Evolutionary conservation across 495 filamentous ascomycete genomes (phyloP), one percentile per base, ranked within the genome.

Genomic region (Podospora pseudoanserina): DNA sequence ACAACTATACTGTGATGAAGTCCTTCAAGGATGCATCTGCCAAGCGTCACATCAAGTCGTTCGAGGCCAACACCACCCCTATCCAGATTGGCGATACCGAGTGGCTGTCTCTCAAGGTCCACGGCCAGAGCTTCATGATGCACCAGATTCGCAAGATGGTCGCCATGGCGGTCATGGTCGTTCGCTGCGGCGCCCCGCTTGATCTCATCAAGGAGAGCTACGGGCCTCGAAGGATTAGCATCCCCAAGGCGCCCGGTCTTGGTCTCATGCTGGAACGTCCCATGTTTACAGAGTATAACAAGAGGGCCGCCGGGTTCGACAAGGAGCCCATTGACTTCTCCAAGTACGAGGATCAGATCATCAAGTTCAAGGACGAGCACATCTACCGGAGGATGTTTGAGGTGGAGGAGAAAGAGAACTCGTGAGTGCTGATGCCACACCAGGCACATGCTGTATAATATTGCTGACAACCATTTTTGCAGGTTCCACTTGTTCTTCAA

Each of bases 121-220:
- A 98, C 78, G 95, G 95, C 0, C 95, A 99, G 79, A 93, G 89
- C 67, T 99, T 99, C 84, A 99, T 99, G 95, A 99, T 99, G 95
- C 95, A 99, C 77, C 95, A 99, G 79, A 99, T 99, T 78, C 90
- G 95, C 68, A 97, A 97, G 79, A 99, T 99, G 95, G 91, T 99
- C 18, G 91, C 90, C 68, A 93, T 98, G 92, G 91, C 88, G 53
- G 84, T 92, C 9, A 85, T 99, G 65, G 81, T 93, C 4, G 89
- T 94, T 2, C 88, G 95, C 56, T 92, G 90, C 77, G 96, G 93
- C 57, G 87, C 88, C 55, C 83, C 87, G 15, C 82, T 88, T 23
- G 76, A 80, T 3, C 83, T 87, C 32, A 92, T 98, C 67, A 72
- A 77, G 0, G 87, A 96, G 60, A 89, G 86, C 44, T 94, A 91